These are phyloP conservation scores for Ophiostoma sp. DNA, from an alignment of 2,329 filamentous ascomycete genomes.

Conservation along the genomic window DNA sequence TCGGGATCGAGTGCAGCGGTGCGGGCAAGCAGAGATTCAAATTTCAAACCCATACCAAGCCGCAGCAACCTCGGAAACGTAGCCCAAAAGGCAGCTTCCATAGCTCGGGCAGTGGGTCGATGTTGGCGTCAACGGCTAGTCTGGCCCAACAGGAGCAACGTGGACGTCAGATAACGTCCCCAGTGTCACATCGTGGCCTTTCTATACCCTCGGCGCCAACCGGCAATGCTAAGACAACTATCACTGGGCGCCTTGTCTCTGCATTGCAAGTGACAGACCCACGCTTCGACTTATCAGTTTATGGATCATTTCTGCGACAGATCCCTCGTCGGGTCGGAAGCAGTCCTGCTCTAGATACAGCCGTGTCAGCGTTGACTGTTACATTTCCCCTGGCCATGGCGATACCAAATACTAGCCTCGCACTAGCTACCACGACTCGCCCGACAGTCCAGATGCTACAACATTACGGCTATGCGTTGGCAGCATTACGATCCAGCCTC, in stretches of 20 bases:
- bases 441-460: conserved; percentile 23
- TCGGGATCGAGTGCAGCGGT: conserved; percentile 23
- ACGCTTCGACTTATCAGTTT: conserved; percentile 24
- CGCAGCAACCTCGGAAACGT: neutral
- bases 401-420: neutral
- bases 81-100: neutral
- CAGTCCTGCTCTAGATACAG: conserved; percentile 22
- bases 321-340: conserved; percentile 23
- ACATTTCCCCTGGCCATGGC: conserved; percentile 15
- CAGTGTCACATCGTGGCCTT: neutral
- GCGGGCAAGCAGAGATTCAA: conserved; percentile 25
- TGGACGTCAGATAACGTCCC: neutral
- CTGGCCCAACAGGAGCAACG: neutral
- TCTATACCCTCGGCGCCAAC: neutral
- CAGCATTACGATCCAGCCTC: conserved; percentile 17
- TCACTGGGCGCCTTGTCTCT: conserved; percentile 18
- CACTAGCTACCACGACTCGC: neutral
- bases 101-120: neutral
- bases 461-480: conserved; percentile 19
- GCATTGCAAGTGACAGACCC: conserved; percentile 23
- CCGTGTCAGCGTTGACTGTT: conserved; percentile 16
- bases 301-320: conserved; percentile 22
- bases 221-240: neutral
- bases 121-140: conserved; percentile 16
- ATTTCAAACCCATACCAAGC: conserved; percentile 19